Conservation (phyloP, 1,139 yeast genomes). For the Hyphopichia burtonii region DNA sequence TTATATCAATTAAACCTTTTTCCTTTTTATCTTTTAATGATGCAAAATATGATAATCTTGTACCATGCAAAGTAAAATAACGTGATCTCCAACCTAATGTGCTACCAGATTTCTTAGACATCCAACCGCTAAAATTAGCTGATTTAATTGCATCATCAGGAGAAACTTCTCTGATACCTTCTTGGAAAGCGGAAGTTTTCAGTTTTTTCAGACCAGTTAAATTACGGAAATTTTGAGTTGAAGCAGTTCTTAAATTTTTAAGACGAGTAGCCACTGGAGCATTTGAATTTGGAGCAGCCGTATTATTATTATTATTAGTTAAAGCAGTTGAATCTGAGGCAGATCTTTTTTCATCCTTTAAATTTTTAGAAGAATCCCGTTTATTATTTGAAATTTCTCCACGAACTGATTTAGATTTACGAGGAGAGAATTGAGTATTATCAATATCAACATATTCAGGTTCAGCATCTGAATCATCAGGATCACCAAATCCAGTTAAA, state of each 20-base stretch:
- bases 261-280: conserved; percentile 26
- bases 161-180: conserved; percentile 76
- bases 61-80: conserved; percentile 87
- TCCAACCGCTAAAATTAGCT: conserved; percentile 88
- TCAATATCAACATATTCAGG: conserved; percentile 29
- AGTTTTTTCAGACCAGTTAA: conserved; percentile 48
- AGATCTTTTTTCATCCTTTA: conserved; percentile 31
- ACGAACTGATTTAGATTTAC: conserved; percentile 29
- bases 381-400: conserved; percentile 1
- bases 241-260: conserved; percentile 42
- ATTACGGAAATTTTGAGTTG: conserved; percentile 44
- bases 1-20: conserved; percentile 90
- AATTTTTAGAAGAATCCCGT: conserved; percentile 10
- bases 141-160: conserved; percentile 78
- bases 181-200: conserved; percentile 90
- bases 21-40: conserved; percentile 80
- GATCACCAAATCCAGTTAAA: conserved; percentile 1
- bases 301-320: too few species aligned
- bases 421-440: conserved; percentile 35
- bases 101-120: conserved; percentile 84
- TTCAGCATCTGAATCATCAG: not conserved
- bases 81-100: conserved; percentile 91
- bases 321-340: conserved; percentile 27
- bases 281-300: not conserved
- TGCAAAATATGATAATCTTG: conserved; percentile 84